These are phyloP conservation scores for Cryptomeria japonica DNA, from an alignment of 75 land plant genomes.

Conservation along the genomic window DNA sequence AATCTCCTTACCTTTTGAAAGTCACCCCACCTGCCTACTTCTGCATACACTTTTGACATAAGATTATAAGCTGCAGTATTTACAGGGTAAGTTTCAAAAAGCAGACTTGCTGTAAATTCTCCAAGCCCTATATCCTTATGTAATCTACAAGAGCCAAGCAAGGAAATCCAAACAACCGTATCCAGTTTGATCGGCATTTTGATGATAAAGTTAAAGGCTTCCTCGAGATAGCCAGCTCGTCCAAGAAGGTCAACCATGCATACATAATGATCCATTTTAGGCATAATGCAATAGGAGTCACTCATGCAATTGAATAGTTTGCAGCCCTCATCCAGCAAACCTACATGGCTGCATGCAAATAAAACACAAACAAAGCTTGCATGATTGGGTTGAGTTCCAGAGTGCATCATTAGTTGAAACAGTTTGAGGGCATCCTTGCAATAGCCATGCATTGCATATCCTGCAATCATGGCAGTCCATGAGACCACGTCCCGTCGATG, in stretches of 20 bases:
- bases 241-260: too few species aligned
- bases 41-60: constrained; percentile 21
- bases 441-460: constrained; percentile 32
- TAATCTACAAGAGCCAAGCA: constrained; percentile 58
- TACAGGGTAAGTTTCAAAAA: constrained; percentile 14
- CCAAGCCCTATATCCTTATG: constrained; percentile 42
- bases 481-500: not conserved
- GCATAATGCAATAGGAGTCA: not conserved
- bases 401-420: too few species aligned
- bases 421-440: constrained; percentile 18
- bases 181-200: constrained; percentile 13
- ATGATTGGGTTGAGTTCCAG: too few species aligned
- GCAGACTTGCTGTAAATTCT: constrained; percentile 17
- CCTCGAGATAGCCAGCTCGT: too few species aligned
- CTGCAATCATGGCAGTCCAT: constrained; percentile 9
- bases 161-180: constrained; percentile 38
- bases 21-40: constrained; percentile 7
- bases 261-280: too few species aligned
- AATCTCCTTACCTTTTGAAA: not conserved
- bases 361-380: too few species aligned
- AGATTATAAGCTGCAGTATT: constrained; percentile 13
- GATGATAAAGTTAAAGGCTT: constrained; percentile 17
- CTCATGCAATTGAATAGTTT: constrained; percentile 25
- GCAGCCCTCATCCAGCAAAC: constrained; percentile 22
- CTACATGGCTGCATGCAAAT: constrained; percentile 6